A percentile compares a stretch with the other conserved stretches of the same genome.
Conservation (phyloP, 352 stramenopile species). For the Phytopythium boreale region DNA sequence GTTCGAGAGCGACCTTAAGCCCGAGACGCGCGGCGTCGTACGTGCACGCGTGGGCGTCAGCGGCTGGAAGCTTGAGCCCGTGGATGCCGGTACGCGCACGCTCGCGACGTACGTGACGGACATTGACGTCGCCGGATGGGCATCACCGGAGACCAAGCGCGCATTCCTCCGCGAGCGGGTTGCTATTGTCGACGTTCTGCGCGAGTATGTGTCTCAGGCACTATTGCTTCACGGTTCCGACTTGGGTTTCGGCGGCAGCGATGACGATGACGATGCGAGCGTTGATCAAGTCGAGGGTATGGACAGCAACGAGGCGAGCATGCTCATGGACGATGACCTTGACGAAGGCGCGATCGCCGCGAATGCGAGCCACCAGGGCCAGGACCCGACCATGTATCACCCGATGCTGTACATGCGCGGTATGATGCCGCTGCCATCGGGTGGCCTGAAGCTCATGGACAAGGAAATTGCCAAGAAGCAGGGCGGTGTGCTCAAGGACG, state of each 20-base stretch:
- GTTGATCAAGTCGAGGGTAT: slow-evolving; percentile 34
- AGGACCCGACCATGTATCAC: slow-evolving; percentile 49
- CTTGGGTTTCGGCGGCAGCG: slow-evolving; percentile 33
- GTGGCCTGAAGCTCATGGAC: slow-evolving; percentile 77
- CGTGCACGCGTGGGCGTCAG: slow-evolving; percentile 62
- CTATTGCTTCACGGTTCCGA: slow-evolving; percentile 44
- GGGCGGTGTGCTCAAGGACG: slow-evolving; percentile 79
- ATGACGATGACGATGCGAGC: slow-evolving; percentile 35
- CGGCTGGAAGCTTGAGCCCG: slow-evolving; percentile 72
- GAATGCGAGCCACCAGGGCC: slow-evolving; percentile 8
- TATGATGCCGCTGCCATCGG: slow-evolving; percentile 71
- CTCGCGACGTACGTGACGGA: slow-evolving; percentile 75
- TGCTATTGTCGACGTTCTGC: slow-evolving; percentile 56
- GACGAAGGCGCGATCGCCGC: slow-evolving; percentile 3
- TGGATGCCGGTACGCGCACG: slow-evolving; percentile 52
- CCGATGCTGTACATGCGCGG: slow-evolving; percentile 77
- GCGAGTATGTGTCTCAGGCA: slow-evolving; percentile 61
- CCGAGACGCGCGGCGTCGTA: slow-evolving; percentile 29
- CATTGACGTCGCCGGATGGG: slow-evolving; percentile 53
- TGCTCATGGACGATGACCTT: slow-evolving; percentile 7
- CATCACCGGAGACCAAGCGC: slow-evolving; percentile 39
- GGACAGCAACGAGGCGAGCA: slow-evolving; percentile 22
- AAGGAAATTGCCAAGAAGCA: slow-evolving; percentile 87
- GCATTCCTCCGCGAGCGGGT: slow-evolving; percentile 59
- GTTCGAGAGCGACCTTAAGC: slow-evolving; percentile 73